Evolutionary conservation across 2,329 filamentous ascomycete genomes (phyloP), one percentile per base, ranked within the genome.

Genomic region (Aspergillus neoniger): DNA sequence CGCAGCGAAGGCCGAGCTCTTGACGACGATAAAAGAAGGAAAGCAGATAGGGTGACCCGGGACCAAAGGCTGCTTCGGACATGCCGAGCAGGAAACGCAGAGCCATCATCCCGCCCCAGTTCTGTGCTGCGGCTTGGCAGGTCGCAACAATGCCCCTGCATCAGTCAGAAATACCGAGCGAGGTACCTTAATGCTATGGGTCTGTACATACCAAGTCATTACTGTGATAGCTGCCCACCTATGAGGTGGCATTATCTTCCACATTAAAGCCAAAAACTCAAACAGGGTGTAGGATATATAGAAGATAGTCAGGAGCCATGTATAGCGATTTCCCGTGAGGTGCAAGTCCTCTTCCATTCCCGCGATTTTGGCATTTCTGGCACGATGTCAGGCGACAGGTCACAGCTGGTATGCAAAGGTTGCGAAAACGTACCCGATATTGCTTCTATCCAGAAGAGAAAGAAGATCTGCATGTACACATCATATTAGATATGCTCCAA

Each of bases 21-120:
- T 83, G 77, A 14, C 85, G 77, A 7, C 83, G 79, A 67, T 88
- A 88, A 75, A 87, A 86, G 70, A 85, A 86, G 0, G 81, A 83
- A 0, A 86, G 71, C 14, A 85, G 68, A 48, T 81, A 84, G 0
- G 82, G 81, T 12, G 83, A 76, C 32, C 76, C 76, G 1, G 77
- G 76, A 0, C 75, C 81, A 61, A 79, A 81, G 0, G 74, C 77
- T 64, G 81, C 79, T 67, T 84, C 82, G 14, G 77, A 72, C 2
- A 72, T 68, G 19, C 80, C 81, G 21, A 83, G 74, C 23, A 83
- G 71, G 64, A 82, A 82, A 1, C 82, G 76, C 19, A 81, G 76
- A 7, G 77, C 76, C 81, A 83, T 83, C 64, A 81, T 70, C 1
- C 79, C 80, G 10, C 72, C 68, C 80, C 80, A 83, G 32, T 72